Percentiles rank a stretch among this genome's conserved stretches.
Evolutionary conservation across 1,284 basidiomycete genomes (phyloP).

Genomic region (Rhodofomes roseus): DNA sequence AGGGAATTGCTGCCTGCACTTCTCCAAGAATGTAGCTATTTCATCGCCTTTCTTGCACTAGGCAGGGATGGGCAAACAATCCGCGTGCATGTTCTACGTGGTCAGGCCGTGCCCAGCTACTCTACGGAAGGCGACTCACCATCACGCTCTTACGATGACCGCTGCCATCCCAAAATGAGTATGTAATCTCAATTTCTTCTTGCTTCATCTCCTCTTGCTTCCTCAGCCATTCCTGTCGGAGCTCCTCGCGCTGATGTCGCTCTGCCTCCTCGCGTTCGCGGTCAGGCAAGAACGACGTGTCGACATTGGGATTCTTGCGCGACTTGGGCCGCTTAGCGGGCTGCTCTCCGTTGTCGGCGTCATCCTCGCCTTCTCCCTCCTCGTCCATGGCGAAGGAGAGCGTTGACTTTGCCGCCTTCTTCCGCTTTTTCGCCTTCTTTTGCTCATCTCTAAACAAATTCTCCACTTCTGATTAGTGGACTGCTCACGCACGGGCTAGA

Average conservation of each 20-base stretch:
- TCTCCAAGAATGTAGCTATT: constrained; percentile 86
- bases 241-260: constrained; percentile 80
- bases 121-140: constrained; percentile 46
- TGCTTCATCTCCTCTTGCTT: constrained; percentile 87
- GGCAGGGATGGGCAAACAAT: constrained; percentile 5
- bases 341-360: constrained; percentile 35
- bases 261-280: constrained; percentile 93
- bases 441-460: constrained; percentile 79
- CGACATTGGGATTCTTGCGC: constrained; percentile 93
- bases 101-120: constrained; percentile 17
- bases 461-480: constrained; percentile 75
- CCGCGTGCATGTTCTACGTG: constrained; percentile 24
- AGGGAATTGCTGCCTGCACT: constrained; percentile 89
- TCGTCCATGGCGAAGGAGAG: constrained; percentile 88
- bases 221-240: constrained; percentile 87
- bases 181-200: constrained; percentile 89
- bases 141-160: constrained; percentile 92
- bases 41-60: constrained; percentile 99
- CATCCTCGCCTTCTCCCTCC: constrained; percentile 39
- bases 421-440: constrained; percentile 89
- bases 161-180: constrained; percentile 98
- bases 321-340: constrained; percentile 72
- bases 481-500: constrained; percentile 14
- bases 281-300: constrained; percentile 98
- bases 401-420: constrained; percentile 78